Evolutionary conservation across 768 basidiomycete genomes (phyloP).

Genomic region (Pleurotus eryngii): DNA sequence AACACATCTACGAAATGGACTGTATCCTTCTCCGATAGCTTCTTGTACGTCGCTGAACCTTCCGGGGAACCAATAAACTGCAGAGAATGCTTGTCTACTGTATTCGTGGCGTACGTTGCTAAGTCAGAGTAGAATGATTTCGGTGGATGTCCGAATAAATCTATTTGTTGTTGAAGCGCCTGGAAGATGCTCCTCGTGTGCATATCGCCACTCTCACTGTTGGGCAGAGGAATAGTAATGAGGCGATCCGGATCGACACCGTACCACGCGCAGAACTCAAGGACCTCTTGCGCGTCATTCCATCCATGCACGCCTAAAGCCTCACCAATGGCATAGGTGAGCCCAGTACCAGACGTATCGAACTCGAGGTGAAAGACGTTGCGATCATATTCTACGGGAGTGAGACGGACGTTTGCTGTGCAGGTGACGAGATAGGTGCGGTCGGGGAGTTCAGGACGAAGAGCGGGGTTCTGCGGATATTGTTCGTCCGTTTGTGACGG

Average conservation of each 20-base stretch:
- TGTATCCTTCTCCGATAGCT: slow-evolving; percentile 91
- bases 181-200: slow-evolving; percentile 97
- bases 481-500: slow-evolving; percentile 35
- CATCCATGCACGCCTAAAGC: slow-evolving; percentile 97
- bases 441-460: slow-evolving; percentile 85
- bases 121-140: slow-evolving; percentile 95
- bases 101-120: slow-evolving; percentile 65
- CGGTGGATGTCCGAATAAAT: slow-evolving; percentile 92
- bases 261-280: slow-evolving; percentile 90
- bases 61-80: slow-evolving; percentile 93
- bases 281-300: slow-evolving; percentile 89
- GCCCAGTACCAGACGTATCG: slow-evolving; percentile 84
- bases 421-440: slow-evolving; percentile 93
- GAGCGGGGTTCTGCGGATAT: slow-evolving; percentile 57
- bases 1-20: slow-evolving; percentile 91
- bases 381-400: slow-evolving; percentile 93
- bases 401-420: slow-evolving; percentile 90
- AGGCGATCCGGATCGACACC: slow-evolving; percentile 78
- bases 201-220: slow-evolving; percentile 54
- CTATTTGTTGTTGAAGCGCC: slow-evolving; percentile 92
- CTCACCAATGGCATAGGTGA: slow-evolving; percentile 95
- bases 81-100: slow-evolving; percentile 74
- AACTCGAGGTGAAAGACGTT: slow-evolving; percentile 99
- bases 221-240: slow-evolving; percentile 75
- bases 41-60: slow-evolving; percentile 91